phyloP scores from a whole-genome alignment of 352 stramenopile genomes.

The Pythium oligandrum region DNA sequence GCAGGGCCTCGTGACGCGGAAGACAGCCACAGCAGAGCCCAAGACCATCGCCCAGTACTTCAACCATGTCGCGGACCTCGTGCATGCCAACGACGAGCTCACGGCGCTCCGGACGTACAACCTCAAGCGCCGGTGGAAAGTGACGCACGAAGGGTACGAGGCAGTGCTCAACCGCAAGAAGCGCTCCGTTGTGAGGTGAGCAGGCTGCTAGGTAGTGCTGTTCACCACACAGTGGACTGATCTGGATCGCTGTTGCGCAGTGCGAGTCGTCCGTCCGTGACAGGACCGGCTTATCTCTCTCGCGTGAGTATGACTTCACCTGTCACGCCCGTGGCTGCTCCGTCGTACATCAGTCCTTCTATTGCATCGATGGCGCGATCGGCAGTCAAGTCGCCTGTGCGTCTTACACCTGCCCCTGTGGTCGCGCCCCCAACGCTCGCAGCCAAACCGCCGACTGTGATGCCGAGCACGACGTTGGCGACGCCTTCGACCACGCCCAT shows the following conservation, averaged over 20 bases:
- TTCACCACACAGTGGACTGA: constrained; percentile 1
- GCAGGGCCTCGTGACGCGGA: constrained; percentile 58
- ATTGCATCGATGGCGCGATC: neutral
- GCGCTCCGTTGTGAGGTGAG: constrained; percentile 25
- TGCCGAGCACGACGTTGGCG: constrained; percentile 2
- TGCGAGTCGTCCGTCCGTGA: constrained; percentile 12
- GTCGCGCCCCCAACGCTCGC: neutral
- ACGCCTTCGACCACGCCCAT: constrained; percentile 3
- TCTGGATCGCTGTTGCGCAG: neutral
- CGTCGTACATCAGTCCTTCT: constrained; percentile 1
- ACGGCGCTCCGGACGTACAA: constrained; percentile 50
- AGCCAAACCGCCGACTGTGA: constrained; percentile 8
- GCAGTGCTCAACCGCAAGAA: constrained; percentile 74
- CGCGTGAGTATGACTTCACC: neutral
- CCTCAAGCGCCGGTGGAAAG: constrained; percentile 57
- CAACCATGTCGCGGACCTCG: constrained; percentile 56
- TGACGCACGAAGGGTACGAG: constrained; percentile 67
- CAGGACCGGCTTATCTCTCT: constrained; percentile 14
- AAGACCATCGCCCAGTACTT: constrained; percentile 68
- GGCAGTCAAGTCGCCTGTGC: constrained; percentile 2
- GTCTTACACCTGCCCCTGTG: neutral
- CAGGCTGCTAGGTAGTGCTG: constrained; percentile 1
- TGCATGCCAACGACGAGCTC: constrained; percentile 48
- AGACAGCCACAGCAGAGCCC: constrained; percentile 40
- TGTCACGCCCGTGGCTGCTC: neutral